Base-by-base conservation (phyloP, 1,284 basidiomycete species). In the Cutaneotrichosporon sp. region DNA sequence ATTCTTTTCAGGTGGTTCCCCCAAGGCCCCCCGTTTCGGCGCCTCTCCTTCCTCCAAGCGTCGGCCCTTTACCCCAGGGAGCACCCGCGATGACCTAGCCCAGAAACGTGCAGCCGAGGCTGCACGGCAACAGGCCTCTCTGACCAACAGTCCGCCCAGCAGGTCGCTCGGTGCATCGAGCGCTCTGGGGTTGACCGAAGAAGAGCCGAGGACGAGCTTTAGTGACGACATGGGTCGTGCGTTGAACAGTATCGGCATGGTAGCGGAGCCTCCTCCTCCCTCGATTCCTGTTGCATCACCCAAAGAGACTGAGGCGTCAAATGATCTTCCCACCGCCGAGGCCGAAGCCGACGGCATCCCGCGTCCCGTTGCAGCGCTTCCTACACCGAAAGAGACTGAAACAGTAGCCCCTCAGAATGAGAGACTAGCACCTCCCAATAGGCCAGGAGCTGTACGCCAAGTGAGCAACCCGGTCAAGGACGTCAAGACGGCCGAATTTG, bases 61-160 rank as follows among this genome's bases (percentile, higher is more conserved):
- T 21, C 66, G 72, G 53, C 73, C 75, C 2, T 67, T 74, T 61
- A 69, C 69, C 0, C 73, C 75, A 10, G 77, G 76, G 16, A 46
- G 76, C 18, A 79, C 77, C 13, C 70, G 73, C 16, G 76, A 66
- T 3, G 73, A 79, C 66, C 66, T 79, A 9, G 67, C 70, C 14
- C 70, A 65, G 14, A 74, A 72, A 63, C 61, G 64, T 9, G 73
- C 66, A 52, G 53, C 83, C 76, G 68, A 86, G 80, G 30, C 49
- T 16, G 32, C 30, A 11, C 32, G 58, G 4, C 57, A 58, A 46
- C 16, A 16, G 18, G 7, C 14, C 7, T n/a, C 18, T 6, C 5
- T n/a, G 4, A 7, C 16, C 16, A 46, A 46, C 16, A 46, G 18
- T 18, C 42, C 42, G 42, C 42, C n/a, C 18, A n/a, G 5, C 18